These are phyloP conservation scores for Myrmaecium sp. DNA, from an alignment of 2,329 filamentous ascomycete genomes.

Conservation along the genomic window DNA sequence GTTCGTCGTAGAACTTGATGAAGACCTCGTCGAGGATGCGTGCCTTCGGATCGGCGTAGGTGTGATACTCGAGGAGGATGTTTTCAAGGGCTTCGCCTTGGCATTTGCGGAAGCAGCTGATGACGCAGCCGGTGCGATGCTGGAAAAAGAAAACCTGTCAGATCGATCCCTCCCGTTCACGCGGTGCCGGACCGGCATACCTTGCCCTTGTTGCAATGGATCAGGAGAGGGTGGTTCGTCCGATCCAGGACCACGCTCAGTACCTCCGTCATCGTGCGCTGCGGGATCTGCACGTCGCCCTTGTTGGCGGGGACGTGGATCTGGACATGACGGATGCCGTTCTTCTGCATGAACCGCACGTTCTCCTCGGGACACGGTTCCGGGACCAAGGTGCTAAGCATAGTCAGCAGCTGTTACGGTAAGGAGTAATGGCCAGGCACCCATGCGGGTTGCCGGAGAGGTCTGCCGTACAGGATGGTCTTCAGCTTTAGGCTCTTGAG, in stretches of 20 bases:
- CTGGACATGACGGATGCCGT: constrained; percentile 54
- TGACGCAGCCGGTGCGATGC: constrained; percentile 83
- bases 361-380: constrained; percentile 32
- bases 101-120: constrained; percentile 60
- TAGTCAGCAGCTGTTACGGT: constrained; percentile 16
- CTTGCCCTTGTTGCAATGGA: constrained; percentile 90
- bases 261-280: constrained; percentile 47
- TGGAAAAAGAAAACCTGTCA: constrained; percentile 14
- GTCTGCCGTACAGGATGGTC: constrained; percentile 52
- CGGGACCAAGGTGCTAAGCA: constrained; percentile 31
- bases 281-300: constrained; percentile 33
- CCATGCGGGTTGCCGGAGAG: neutral
- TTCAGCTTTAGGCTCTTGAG: constrained; percentile 52
- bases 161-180: neutral
- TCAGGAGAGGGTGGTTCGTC: constrained; percentile 60
- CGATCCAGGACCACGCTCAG: constrained; percentile 55
- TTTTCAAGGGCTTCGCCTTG: constrained; percentile 46
- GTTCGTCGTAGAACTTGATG: constrained; percentile 27
- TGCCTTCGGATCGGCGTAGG: constrained; percentile 37
- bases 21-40: constrained; percentile 29
- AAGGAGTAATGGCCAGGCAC: neutral
- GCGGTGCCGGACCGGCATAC: constrained; percentile 17
- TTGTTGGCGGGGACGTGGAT: constrained; percentile 82
- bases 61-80: constrained; percentile 57
- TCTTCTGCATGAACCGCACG: constrained; percentile 42